A percentile compares a stretch with the other conserved stretches of the same genome.
Conservation (phyloP, 140 eudicot genomes). For the Flaveria floridana region DNA sequence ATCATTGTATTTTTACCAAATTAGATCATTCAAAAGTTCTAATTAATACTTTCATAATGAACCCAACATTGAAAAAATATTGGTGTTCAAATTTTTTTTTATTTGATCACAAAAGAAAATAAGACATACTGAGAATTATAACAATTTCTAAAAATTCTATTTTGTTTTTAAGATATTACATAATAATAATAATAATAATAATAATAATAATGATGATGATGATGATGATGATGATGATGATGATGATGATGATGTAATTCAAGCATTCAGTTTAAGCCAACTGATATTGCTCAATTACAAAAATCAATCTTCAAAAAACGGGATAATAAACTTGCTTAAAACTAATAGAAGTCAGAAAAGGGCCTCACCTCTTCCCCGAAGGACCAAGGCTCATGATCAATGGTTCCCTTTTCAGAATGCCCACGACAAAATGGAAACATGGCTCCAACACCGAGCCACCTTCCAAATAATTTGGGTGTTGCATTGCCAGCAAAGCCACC, state of each 20-base stretch:
- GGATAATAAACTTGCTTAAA: background rate
- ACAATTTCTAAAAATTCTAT: background rate
- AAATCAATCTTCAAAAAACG: background rate
- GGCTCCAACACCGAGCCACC: slow-evolving; percentile 90
- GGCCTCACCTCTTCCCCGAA: slow-evolving; percentile 71
- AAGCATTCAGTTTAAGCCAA: background rate
- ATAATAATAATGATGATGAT: no score
- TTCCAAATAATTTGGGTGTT: slow-evolving; percentile 86
- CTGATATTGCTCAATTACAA: no score
- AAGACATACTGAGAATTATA: background rate
- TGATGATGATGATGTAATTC: background rate
- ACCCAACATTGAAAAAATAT: background rate
- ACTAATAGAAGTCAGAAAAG: background rate
- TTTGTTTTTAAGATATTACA: background rate
- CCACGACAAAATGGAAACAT: slow-evolving; percentile 96
- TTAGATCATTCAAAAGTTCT: background rate
- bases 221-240: no score
- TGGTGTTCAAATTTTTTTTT: background rate
- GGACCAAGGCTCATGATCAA: slow-evolving; percentile 95
- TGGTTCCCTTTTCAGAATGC: slow-evolving; percentile 76
- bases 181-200: background rate
- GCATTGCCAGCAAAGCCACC: slow-evolving; percentile 99
- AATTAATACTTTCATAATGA: background rate
- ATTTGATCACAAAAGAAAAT: background rate
- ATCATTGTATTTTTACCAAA: background rate